phyloP scores from a whole-genome alignment of 1,284 basidiomycete genomes.

The Pseudozyma sp. region DNA sequence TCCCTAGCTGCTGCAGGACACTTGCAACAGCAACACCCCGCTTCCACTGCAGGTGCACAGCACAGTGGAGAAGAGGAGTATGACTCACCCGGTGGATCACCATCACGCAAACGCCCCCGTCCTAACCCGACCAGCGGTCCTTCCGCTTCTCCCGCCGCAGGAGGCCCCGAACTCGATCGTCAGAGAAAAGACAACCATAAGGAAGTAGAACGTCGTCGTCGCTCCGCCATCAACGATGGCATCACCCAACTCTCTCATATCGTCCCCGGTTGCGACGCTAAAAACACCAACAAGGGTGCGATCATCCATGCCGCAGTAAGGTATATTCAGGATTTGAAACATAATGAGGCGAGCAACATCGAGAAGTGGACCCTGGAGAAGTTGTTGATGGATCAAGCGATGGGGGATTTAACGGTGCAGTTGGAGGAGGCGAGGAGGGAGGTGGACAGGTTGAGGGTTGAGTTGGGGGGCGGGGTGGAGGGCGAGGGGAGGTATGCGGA shows the following conservation, averaged over 20 bases:
- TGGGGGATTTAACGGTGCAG: slow-evolving; percentile 65
- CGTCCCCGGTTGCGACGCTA: slow-evolving; percentile 82
- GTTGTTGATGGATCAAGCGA: slow-evolving; percentile 84
- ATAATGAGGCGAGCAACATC: slow-evolving; percentile 88
- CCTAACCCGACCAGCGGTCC: slow-evolving; percentile 59
- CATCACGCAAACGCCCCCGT: slow-evolving; percentile 36
- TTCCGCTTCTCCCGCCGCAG: slow-evolving; percentile 54
- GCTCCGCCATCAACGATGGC: slow-evolving; percentile 94
- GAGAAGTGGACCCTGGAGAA: slow-evolving; percentile 93
- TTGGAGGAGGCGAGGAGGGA: slow-evolving; percentile 56
- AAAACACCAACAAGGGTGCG: slow-evolving; percentile 81
- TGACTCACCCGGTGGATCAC: background rate
- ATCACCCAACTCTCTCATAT: slow-evolving; percentile 91
- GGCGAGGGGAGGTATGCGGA: background rate
- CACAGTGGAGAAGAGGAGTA: no score
- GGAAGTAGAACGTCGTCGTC: slow-evolving; percentile 93
- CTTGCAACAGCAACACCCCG: slow-evolving; percentile 21
- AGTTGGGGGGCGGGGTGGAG: slow-evolving; percentile 28
- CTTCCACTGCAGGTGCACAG: no score
- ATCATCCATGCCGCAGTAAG: slow-evolving; percentile 84
- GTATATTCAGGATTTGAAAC: slow-evolving; percentile 89
- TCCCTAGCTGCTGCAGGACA: slow-evolving; percentile 47
- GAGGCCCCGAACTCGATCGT: slow-evolving; percentile 60
- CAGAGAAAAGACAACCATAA: slow-evolving; percentile 72
- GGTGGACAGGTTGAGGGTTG: slow-evolving; percentile 55